Evolutionary conservation across 2,329 filamentous ascomycete genomes (phyloP), one percentile per base, ranked within the genome.

Genomic region (Fusarium concolor): DNA sequence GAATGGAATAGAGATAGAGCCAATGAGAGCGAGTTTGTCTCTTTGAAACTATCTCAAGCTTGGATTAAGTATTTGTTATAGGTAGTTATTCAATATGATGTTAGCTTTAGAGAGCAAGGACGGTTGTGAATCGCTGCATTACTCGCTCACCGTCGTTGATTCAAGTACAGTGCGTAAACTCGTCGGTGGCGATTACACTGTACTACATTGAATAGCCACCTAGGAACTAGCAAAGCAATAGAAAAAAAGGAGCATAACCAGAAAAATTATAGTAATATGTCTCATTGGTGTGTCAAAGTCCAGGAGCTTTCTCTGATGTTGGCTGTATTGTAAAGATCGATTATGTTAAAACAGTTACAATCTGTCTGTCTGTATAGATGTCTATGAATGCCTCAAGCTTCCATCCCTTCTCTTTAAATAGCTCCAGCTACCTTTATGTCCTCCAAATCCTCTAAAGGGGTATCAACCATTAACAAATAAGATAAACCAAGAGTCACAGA

Each of bases 381-480:
- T 47, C 38, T 54, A 42, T 39, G 26, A 55, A 18, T 31, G 44
- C 31, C 44, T 56, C 35, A 29, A 65, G 56, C 24, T 17, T 56
- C 35, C 24, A 56, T 26, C 39, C 31, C 38, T 37, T 54, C 41
- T 64, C 58, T 47, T 46, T 22, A 29, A 29, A 49, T 49, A 43
- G 51, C 33, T 45, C 56, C 50, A 56, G 57, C 42, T 33, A 47
- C 42, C 43, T 38, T 50, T 37, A 29, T 44, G 29, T 51, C 61
- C 55, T 57, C 38, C 53, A 47, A 58, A 56, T 68, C 65, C 39
- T 69, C 56, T 52, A 53, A 58, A 44, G 58, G 70, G 70, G 70
- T 72, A 72, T 72, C 70, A 72, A 65, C 64, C 65, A 72, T 72
- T 71, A 57, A 69, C 37, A 66, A 58, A 68, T 58, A 54, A 56